Conservation (phyloP, 192 early-diverging fungal species). For the Fimicolochytrium jonesii region DNA sequence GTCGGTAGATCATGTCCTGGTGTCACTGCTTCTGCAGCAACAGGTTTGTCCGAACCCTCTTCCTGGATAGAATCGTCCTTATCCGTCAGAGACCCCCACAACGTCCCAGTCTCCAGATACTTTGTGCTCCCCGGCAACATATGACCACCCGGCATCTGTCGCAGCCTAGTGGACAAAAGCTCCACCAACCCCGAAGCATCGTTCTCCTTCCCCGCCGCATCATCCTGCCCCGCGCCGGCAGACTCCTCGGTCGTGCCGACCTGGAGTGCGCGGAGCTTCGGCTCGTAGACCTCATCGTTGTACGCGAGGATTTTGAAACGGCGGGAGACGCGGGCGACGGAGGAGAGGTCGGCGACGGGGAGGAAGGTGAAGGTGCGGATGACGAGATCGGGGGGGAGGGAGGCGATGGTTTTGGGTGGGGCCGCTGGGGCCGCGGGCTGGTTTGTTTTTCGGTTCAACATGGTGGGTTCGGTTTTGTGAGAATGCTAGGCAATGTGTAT, state of each 20-base stretch:
- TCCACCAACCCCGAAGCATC: constrained; percentile 10
- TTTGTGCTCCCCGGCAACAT: constrained; percentile 33
- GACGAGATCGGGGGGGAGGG: constrained; percentile 51
- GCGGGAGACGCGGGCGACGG: constrained; percentile 56
- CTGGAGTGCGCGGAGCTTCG: constrained; percentile 55
- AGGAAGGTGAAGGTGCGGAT: constrained; percentile 39
- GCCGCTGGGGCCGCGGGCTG: not conserved
- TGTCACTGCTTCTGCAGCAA: too few species aligned
- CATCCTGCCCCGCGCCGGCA: not conserved
- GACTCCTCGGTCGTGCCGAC: constrained; percentile 4
- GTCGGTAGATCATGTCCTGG: too few species aligned
- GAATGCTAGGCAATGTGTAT: too few species aligned
- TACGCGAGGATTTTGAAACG: constrained; percentile 76
- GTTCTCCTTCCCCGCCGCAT: not conserved
- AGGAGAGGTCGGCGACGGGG: constrained; percentile 38
- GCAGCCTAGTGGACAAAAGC: constrained; percentile 31
- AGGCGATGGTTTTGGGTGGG: constrained; percentile 38
- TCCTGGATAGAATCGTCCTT: not conserved
- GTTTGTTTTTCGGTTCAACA: not conserved
- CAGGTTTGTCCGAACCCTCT: too few species aligned
- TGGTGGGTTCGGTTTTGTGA: too few species aligned
- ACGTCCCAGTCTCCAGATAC: constrained; percentile 46
- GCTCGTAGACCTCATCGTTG: constrained; percentile 71
- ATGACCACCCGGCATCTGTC: constrained; percentile 49
- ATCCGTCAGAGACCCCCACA: constrained; percentile 34